Evolutionary conservation across 345 rosid species (phyloP).

Genomic region (Pistacia atlantica): DNA sequence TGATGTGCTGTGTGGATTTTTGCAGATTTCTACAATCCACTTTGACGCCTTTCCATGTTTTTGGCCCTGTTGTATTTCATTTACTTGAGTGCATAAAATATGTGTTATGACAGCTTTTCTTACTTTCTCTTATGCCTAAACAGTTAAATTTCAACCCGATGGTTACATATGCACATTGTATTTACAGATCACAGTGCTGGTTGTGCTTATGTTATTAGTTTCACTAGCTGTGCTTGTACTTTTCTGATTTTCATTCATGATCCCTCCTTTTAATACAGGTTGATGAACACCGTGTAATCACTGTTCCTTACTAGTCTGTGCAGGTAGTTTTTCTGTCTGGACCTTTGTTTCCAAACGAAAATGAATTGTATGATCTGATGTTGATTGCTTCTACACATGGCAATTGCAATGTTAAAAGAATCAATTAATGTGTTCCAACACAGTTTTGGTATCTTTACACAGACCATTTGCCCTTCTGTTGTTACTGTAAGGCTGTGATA

Average conservation of each 20-base stretch:
- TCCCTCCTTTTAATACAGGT: conserved; percentile 50
- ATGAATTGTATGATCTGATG: too few species aligned
- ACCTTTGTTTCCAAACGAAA: too few species aligned
- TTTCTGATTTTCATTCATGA: conserved; percentile 28
- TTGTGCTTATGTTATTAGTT: conserved; percentile 5
- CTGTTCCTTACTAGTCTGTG: conserved; percentile 76
- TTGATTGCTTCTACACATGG: background rate
- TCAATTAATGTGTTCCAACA: background rate
- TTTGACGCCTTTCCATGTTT: conserved; percentile 12
- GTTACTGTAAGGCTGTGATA: background rate
- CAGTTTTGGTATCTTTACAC: too few species aligned
- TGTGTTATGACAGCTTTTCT: background rate
- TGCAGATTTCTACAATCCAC: background rate
- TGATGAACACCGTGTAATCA: conserved; percentile 70
- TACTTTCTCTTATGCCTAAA: background rate
- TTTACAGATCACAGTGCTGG: background rate
- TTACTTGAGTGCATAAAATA: conserved; percentile 5
- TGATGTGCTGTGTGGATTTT: background rate
- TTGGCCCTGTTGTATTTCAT: background rate
- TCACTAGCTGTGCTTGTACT: conserved; percentile 15
- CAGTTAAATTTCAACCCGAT: background rate
- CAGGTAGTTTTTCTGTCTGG: conserved; percentile 47
- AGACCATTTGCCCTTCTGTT: background rate
- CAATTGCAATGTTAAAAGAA: background rate
- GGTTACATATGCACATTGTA: background rate